These are phyloP conservation scores for Rhizoctonia solani DNA, from an alignment of 1,284 basidiomycete genomes.

Conservation along the genomic window DNA sequence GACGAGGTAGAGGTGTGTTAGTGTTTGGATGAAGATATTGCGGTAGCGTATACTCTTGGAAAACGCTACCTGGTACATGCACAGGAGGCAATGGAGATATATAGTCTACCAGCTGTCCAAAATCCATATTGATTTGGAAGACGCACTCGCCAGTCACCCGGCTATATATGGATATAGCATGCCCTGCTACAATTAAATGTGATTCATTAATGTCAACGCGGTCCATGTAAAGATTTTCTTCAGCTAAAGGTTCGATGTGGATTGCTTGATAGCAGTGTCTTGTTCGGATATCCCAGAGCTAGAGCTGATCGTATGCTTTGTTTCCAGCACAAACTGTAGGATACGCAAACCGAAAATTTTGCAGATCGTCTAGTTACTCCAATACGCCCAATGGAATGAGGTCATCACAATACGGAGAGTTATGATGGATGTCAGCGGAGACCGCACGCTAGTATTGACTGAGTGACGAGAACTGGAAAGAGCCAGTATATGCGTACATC, in stretches of 20 bases:
- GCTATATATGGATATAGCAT: slow-evolving; percentile 12
- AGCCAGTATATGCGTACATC: neutral
- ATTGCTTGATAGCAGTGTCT: slow-evolving; percentile 14
- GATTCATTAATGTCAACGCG: slow-evolving; percentile 28
- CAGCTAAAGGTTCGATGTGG: neutral
- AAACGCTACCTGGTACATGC: neutral
- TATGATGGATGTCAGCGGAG: neutral
- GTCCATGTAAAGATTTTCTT: neutral
- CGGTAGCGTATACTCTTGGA: neutral
- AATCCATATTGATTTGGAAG: neutral
- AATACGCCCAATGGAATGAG: slow-evolving; percentile 19
- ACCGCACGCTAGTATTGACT: neutral
- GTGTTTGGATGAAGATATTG: neutral
- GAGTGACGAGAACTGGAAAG: neutral
- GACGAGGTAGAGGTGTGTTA: neutral
- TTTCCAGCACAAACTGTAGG: slow-evolving; percentile 19
- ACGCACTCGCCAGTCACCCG: slow-evolving; percentile 22
- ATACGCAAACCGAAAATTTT: slow-evolving; percentile 6
- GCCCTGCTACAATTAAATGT: slow-evolving; percentile 16
- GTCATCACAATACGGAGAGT: neutral
- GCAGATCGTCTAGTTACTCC: neutral
- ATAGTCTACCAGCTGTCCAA: neutral
- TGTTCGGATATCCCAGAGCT: slow-evolving; percentile 29
- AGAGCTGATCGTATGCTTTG: neutral
- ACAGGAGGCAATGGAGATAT: neutral